Evolutionary conservation across 805 yeast genomes (phyloP), one percentile per base, ranked within the genome.

Genomic region (Clavispora vitiphila): DNA sequence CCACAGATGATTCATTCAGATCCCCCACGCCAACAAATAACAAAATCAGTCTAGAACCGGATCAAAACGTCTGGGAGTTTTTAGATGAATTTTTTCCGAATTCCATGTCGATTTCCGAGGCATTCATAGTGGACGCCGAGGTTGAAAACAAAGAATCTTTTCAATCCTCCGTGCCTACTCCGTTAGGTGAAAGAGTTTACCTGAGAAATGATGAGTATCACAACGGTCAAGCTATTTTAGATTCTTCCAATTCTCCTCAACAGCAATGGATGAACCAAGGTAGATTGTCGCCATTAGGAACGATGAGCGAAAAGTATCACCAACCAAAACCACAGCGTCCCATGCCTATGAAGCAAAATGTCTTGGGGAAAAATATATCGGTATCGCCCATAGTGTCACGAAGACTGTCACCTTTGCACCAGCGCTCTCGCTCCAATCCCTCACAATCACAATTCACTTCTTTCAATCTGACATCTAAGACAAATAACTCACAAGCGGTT

Each of bases 71-170:
- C 1, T 78, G 80, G 77, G 60, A 63, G 8, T 50, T 83, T 0
- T 49, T 86, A 8, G 89, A 84, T 44, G 64, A 64, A 16, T 74
- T 72, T 51, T 85, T 65, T 54, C 86, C 89, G 0, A 57, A 65
- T n/a, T 87, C 88, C 0, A 85, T 83, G 89, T 49, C 58, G 2
- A 74, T 82, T 72, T 62, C 65, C 14, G 87, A 83, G 38, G 83
- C 91, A 0, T 67, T 85, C 23, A 57, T 83, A 2, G 70, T 84
- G 11, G 85, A 76, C 12, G 53, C 44, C 18, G 34, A 27, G 18
- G 27, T 15, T 29, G n/a, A 60, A 68, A 35, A 21, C 15, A 37
- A 37, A 34, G 14, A 16, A 7, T 3, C 20, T 15, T 29, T 29
- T 15, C 20, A 29, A 29, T 29, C 32, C 2, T n/a, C 45, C 29